These are phyloP conservation scores for Cryptosporidium sp. DNA, from an alignment of 169 alveolate genomes.

Conservation along the genomic window DNA sequence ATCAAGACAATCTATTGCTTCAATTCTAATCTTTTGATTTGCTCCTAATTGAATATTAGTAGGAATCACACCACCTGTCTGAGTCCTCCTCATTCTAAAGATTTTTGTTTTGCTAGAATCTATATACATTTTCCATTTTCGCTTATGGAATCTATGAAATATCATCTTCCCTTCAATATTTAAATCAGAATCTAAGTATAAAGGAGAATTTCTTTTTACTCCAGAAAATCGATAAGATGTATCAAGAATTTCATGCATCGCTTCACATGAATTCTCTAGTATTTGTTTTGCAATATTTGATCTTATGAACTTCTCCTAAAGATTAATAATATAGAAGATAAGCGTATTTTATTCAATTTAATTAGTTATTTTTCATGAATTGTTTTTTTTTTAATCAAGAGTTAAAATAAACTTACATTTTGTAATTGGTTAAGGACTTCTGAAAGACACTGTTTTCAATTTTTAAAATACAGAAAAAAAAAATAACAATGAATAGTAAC, in stretches of 20 bases:
- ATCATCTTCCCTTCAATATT: conserved; percentile 60
- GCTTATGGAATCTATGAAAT: conserved; percentile 48
- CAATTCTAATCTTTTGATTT: conserved; percentile 18
- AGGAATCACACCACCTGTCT: not conserved
- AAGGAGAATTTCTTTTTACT: not conserved
- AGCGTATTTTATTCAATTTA: too few species aligned
- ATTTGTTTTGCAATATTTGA: conserved; percentile 59
- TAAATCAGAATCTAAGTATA: conserved; percentile 38
- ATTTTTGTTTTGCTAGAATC: conserved; percentile 8
- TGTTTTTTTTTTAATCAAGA: not conserved
- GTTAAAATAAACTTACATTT: conserved; percentile 34
- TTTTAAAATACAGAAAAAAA: not conserved
- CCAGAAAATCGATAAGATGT: not conserved
- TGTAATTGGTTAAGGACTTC: conserved; percentile 39
- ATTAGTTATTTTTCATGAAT: not conserved
- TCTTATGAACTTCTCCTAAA: conserved; percentile 64
- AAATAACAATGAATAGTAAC: not conserved
- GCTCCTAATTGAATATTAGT: conserved; percentile 16
- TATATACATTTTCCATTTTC: conserved; percentile 58
- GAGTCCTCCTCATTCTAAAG: conserved; percentile 9
- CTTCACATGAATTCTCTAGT: conserved; percentile 68
- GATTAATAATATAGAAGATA: too few species aligned
- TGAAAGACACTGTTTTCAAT: conserved; percentile 36
- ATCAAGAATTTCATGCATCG: conserved; percentile 57
- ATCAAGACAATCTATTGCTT: conserved; percentile 30